These are phyloP conservation scores for Craspedostauros australis DNA, from an alignment of 108 stramenopile genomes.

Conservation along the genomic window DNA sequence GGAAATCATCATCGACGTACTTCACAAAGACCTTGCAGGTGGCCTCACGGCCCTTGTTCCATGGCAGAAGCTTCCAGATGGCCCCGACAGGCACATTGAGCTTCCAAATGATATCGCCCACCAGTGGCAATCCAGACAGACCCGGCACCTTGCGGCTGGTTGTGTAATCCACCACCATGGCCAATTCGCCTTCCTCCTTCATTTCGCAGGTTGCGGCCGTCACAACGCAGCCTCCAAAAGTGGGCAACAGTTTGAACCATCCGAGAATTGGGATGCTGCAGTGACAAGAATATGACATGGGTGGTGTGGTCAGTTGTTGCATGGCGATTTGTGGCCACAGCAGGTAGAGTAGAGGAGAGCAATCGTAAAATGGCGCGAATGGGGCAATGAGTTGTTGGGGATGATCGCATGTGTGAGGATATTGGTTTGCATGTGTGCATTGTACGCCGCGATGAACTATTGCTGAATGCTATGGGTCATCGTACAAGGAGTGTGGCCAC, in stretches of 20 bases:
- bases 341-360: too few relatives aligned
- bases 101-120: constrained; percentile 79
- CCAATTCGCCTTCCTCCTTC: constrained; percentile 43
- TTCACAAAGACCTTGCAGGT: constrained; percentile 58
- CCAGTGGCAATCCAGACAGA: constrained; percentile 46
- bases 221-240: constrained; percentile 91
- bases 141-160: constrained; percentile 72
- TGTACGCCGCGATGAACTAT: too few relatives aligned
- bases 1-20: constrained; percentile 76
- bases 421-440: too few relatives aligned
- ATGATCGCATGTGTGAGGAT: too few relatives aligned
- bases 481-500: too few relatives aligned
- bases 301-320: too few relatives aligned
- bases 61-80: constrained; percentile 81
- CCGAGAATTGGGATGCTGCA: constrained; percentile 88
- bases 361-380: too few relatives aligned
- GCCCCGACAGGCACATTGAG: constrained; percentile 81
- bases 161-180: constrained; percentile 83
- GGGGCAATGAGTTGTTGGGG: too few relatives aligned
- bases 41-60: constrained; percentile 75
- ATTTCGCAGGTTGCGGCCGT: constrained; percentile 61
- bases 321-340: too few relatives aligned
- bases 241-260: constrained; percentile 85
- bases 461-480: too few relatives aligned
- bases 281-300: too few relatives aligned